Conservation (phyloP, 106 monocot species). For the Dioscorea alata region DNA sequence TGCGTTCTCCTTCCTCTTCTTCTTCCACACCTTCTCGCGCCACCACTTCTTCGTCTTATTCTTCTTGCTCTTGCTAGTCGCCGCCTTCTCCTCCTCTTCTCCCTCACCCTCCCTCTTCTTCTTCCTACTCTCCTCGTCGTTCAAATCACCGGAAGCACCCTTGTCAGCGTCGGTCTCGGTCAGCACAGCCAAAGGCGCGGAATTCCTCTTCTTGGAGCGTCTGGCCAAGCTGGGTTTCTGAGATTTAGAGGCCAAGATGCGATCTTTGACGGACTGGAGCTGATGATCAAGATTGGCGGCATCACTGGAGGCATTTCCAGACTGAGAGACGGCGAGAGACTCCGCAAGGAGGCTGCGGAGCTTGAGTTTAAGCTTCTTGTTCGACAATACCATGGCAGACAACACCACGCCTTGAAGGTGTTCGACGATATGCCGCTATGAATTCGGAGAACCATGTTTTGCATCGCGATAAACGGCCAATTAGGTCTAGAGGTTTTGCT, state of each 20-base stretch:
- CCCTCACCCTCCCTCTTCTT: conserved; percentile 13
- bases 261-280: conserved; percentile 39
- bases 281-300: conserved; percentile 6
- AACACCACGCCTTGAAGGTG: too few relatives aligned
- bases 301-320: not conserved
- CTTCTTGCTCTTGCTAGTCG: conserved; percentile 13
- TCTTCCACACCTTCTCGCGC: conserved; percentile 6
- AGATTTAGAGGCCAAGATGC: conserved; percentile 21
- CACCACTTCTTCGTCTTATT: conserved; percentile 10
- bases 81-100: conserved; percentile 6
- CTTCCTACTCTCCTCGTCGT: conserved; percentile 6
- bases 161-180: not conserved
- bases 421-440: too few relatives aligned
- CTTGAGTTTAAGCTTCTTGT: conserved; percentile 88
- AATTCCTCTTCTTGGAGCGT: conserved; percentile 28
- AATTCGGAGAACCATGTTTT: too few relatives aligned
- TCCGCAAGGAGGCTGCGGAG: conserved; percentile 39
- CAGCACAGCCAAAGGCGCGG: not conserved
- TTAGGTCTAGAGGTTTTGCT: too few relatives aligned
- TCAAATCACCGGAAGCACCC: not conserved
- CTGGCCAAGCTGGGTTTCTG: conserved; percentile 17
- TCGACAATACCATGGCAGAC: conserved; percentile 60
- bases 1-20: conserved; percentile 4
- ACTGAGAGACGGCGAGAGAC: conserved; percentile 21
- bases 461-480: too few relatives aligned